Evolutionary conservation across 1,284 basidiomycete genomes (phyloP).

Genomic region (Athelia sp.): DNA sequence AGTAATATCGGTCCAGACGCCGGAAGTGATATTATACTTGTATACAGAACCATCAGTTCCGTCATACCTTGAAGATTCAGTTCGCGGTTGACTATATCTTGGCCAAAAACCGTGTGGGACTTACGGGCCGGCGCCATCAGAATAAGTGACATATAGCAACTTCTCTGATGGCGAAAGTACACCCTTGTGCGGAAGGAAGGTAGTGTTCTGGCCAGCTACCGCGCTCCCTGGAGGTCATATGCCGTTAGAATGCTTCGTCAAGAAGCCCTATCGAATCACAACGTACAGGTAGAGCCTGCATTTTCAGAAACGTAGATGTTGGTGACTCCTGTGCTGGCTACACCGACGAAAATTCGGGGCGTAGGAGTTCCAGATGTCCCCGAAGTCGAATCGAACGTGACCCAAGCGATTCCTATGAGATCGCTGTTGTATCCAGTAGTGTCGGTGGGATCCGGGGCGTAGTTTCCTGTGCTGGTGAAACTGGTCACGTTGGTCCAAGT

Average conservation of each 20-base stretch:
- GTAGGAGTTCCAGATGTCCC: conserved; percentile 47
- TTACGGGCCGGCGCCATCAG: conserved; percentile 41
- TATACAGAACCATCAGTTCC: conserved; percentile 42
- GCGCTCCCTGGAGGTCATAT: conserved; percentile 39
- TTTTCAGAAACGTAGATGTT: conserved; percentile 56
- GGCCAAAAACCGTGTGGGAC: too few species aligned
- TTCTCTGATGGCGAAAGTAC: conserved; percentile 54
- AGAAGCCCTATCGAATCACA: conserved; percentile 8
- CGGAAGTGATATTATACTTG: conserved; percentile 45
- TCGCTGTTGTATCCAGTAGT: conserved; percentile 51
- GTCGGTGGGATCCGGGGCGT: conserved; percentile 50
- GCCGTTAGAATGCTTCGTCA: conserved; percentile 1
- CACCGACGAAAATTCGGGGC: conserved; percentile 63
- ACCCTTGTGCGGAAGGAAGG: conserved; percentile 60
- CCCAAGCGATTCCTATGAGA: conserved; percentile 53
- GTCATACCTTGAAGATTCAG: conserved; percentile 29
- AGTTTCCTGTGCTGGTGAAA: conserved; percentile 56
- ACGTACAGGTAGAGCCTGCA: conserved; percentile 49
- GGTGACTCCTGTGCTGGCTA: conserved; percentile 46
- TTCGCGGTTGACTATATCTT: too few species aligned
- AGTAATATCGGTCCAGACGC: conserved; percentile 51
- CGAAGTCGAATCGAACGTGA: conserved; percentile 60
- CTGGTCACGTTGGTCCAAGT: conserved; percentile 54
- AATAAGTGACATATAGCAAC: conserved; percentile 53
- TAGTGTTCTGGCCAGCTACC: conserved; percentile 51